Percentiles rank a stretch among this genome's conserved stretches.
Evolutionary conservation across 2,329 filamentous ascomycete genomes (phyloP).

Genomic region (Zasmidium angulare): DNA sequence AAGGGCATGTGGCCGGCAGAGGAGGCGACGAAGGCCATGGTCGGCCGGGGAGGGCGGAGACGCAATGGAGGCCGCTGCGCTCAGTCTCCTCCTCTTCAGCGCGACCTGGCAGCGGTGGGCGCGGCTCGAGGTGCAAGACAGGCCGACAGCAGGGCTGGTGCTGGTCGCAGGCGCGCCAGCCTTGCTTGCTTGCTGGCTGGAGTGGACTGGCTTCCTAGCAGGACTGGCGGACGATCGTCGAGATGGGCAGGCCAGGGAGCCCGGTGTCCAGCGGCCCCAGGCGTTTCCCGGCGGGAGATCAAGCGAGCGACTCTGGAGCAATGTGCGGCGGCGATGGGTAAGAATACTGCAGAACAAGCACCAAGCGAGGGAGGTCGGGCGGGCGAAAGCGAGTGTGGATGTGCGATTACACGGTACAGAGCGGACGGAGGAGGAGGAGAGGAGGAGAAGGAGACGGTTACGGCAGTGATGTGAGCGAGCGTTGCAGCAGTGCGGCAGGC

Average conservation of each 20-base stretch:
- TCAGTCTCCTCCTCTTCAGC: background rate
- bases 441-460: background rate
- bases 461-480: background rate
- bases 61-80: background rate
- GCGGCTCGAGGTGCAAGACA: background rate
- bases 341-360: background rate
- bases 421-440: background rate
- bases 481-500: background rate
- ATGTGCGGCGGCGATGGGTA: background rate
- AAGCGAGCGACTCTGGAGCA: conserved; percentile 6
- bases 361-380: background rate
- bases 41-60: background rate
- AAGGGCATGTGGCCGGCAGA: background rate
- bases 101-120: background rate
- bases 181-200: background rate
- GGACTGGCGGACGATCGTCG: background rate
- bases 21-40: conserved; percentile 23
- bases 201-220: too few species aligned
- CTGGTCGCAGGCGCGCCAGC: background rate
- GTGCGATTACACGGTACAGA: too few species aligned
- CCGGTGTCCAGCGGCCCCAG: conserved; percentile 5
- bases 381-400: background rate
- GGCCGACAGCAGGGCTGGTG: background rate
- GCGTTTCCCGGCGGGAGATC: conserved; percentile 6
- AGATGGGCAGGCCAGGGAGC: background rate